These are phyloP conservation scores for Abrus precatorius DNA, from an alignment of 306 rosid species.

Conservation along the genomic window DNA sequence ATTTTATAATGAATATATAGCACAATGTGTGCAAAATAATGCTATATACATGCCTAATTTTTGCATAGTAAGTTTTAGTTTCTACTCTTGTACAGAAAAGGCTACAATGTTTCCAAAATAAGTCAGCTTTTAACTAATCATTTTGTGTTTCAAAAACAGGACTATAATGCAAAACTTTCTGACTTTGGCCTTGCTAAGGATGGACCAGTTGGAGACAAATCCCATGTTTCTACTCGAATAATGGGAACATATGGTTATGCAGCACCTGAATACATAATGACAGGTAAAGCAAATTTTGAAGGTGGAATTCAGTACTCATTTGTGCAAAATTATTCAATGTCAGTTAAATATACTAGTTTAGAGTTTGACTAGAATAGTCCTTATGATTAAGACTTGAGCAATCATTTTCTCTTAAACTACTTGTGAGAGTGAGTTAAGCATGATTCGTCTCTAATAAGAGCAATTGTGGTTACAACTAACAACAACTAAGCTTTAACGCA, in stretches of 20 bases:
- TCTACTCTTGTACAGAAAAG: slow-evolving; percentile 5
- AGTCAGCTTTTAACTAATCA: slow-evolving; percentile 19
- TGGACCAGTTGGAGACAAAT: slow-evolving; percentile 96
- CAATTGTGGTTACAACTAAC: too few relatives aligned
- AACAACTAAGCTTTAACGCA: too few relatives aligned
- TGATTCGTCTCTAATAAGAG: too few relatives aligned
- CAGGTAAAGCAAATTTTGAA: slow-evolving; percentile 60
- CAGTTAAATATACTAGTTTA: too few relatives aligned
- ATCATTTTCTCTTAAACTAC: too few relatives aligned
- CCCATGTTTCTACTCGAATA: slow-evolving; percentile 94
- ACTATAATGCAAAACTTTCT: slow-evolving; percentile 94
- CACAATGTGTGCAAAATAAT: neutral
- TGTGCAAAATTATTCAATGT: neutral
- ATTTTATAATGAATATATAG: too few relatives aligned
- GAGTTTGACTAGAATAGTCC: too few relatives aligned
- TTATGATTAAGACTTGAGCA: too few relatives aligned
- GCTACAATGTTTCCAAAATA: neutral
- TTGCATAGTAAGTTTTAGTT: neutral
- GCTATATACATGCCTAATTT: neutral
- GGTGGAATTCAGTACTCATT: neutral
- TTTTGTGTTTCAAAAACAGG: slow-evolving; percentile 61
- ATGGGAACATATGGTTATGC: slow-evolving; percentile 99
- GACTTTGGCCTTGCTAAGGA: slow-evolving; percentile 98
- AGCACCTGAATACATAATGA: slow-evolving; percentile 96
- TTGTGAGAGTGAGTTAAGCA: too few relatives aligned